These are phyloP conservation scores for Castanea sativa DNA, from an alignment of 306 rosid genomes.

Conservation along the genomic window DNA sequence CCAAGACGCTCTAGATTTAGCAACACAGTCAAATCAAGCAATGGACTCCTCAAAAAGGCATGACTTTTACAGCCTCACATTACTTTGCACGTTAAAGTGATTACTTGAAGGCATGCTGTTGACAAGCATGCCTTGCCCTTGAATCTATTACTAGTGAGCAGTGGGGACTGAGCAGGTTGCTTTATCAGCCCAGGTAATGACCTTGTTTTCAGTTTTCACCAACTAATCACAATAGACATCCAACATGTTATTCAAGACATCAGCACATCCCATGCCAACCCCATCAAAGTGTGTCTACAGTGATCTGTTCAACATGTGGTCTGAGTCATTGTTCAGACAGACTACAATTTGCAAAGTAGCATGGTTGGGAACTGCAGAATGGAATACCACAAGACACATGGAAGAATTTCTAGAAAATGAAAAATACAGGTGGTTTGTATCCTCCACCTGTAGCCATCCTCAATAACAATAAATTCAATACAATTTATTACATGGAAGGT, in stretches of 20 bases:
- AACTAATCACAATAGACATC: not conserved
- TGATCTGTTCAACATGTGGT: too few relatives aligned
- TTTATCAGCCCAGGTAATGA: not conserved
- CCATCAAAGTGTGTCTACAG: not conserved
- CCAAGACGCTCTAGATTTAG: too few relatives aligned
- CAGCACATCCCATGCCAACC: not conserved
- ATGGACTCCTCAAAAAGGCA: too few relatives aligned
- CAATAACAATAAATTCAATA: not conserved
- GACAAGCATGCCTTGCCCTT: not conserved
- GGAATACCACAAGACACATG: not conserved
- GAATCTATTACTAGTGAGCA: not conserved
- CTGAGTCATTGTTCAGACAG: not conserved
- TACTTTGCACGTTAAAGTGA: not conserved
- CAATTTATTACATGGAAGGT: not conserved
- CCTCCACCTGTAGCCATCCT: not conserved
- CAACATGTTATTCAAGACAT: not conserved
- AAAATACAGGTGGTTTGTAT: not conserved
- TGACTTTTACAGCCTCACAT: not conserved
- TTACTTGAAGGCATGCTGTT: not conserved
- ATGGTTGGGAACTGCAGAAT: not conserved
- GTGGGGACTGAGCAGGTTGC: not conserved
- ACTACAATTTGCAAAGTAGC: not conserved
- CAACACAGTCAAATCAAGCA: too few relatives aligned
- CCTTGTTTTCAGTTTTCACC: not conserved
- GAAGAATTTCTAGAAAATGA: not conserved